These are phyloP conservation scores for Tetragonia tetragonoides DNA, from an alignment of 148 eudicot species.

Conservation along the genomic window DNA sequence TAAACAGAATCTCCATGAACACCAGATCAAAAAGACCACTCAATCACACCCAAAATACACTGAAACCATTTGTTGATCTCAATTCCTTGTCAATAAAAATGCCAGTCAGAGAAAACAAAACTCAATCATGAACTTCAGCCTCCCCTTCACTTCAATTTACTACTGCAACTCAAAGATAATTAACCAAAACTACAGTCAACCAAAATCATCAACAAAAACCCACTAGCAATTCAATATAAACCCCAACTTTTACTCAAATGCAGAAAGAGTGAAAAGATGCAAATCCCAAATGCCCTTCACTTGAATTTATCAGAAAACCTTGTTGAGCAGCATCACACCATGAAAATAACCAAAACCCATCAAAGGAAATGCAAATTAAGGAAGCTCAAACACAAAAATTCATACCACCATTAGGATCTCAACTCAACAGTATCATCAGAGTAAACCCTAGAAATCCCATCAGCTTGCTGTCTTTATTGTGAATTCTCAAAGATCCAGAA, in stretches of 20 bases:
- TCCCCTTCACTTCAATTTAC: conserved; percentile 15
- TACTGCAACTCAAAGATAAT: background rate
- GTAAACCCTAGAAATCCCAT: conserved; percentile 25
- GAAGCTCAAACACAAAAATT: conserved; percentile 9
- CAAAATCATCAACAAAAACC: conserved; percentile 2
- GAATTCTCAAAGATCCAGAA: conserved; percentile 27
- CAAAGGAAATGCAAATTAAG: conserved; percentile 13
- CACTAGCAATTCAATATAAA: background rate
- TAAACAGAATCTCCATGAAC: conserved; percentile 11
- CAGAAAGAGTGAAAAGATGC: background rate
- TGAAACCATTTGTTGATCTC: background rate
- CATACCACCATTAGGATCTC: conserved; percentile 6
- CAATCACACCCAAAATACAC: conserved; percentile 7
- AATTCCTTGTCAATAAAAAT: background rate
- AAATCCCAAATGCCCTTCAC: conserved; percentile 18
- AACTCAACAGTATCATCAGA: conserved; percentile 22
- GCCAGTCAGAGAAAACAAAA: conserved; percentile 5
- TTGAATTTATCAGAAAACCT: conserved; percentile 12
- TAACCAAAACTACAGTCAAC: conserved; percentile 9
- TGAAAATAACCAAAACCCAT: conserved; percentile 12
- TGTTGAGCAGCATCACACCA: conserved; percentile 9
- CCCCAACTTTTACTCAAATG: background rate
- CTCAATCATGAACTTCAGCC: conserved; percentile 1
- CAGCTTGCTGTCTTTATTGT: background rate
- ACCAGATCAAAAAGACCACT: conserved; percentile 14